Conservation (phyloP, 257 asterid species). For the Solanum pimpinellifolium region DNA sequence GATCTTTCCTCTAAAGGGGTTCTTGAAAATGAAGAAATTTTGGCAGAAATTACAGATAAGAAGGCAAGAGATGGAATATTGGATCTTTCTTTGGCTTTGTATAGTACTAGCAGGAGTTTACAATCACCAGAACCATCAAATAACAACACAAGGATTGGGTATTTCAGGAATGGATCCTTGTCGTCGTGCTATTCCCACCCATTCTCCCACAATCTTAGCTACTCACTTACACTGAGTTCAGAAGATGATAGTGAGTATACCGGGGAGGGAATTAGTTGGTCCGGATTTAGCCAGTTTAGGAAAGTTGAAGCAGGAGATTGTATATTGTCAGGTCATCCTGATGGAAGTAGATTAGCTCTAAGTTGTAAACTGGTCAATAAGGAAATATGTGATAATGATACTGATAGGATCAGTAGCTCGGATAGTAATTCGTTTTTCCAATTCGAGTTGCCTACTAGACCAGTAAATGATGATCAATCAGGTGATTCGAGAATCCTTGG, state of each 20-base stretch:
- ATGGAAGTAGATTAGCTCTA: constrained; percentile 30
- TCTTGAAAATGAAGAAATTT: not conserved
- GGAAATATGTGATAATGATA: constrained; percentile 43
- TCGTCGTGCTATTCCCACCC: constrained; percentile 59
- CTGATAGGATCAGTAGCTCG: constrained; percentile 48
- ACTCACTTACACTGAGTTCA: constrained; percentile 72
- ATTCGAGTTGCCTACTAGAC: constrained; percentile 74
- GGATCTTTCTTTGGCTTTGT: constrained; percentile 61
- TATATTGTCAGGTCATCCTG: constrained; percentile 45
- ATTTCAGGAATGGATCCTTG: constrained; percentile 63
- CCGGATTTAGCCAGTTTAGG: constrained; percentile 78
- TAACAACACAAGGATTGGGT: constrained; percentile 50
- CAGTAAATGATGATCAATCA: constrained; percentile 38
- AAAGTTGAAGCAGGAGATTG: constrained; percentile 63
- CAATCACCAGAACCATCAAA: constrained; percentile 52
- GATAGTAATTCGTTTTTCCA: constrained; percentile 64
- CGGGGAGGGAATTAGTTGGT: constrained; percentile 77
- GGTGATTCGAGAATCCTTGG: constrained; percentile 61
- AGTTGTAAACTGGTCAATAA: constrained; percentile 19
- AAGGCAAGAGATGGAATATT: not conserved
- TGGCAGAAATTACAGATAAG: not conserved
- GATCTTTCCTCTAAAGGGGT: not conserved
- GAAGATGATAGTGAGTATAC: constrained; percentile 60
- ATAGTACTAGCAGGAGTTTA: constrained; percentile 32
- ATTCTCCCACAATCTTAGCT: constrained; percentile 74